Evolutionary conservation across 179 eudicot genomes (phyloP).

Genomic region (Spinacia oleracea): DNA sequence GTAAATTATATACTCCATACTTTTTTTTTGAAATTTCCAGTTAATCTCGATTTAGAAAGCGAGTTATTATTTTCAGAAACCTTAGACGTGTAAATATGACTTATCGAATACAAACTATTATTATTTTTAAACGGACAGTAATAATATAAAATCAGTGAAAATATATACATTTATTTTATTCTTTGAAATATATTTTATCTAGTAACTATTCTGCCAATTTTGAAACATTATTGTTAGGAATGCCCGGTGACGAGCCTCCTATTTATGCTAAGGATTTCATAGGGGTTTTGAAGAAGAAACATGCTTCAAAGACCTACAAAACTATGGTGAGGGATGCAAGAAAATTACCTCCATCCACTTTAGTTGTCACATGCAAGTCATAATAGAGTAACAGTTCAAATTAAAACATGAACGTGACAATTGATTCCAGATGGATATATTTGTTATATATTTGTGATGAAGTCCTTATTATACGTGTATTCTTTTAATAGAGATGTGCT

Average conservation of each 20-base stretch:
- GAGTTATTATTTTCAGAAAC: too few relatives aligned
- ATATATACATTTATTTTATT: too few relatives aligned
- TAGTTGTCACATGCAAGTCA: not conserved
- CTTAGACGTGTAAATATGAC: too few relatives aligned
- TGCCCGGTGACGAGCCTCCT: constrained; percentile 48
- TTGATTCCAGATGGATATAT: too few relatives aligned
- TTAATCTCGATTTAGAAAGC: too few relatives aligned
- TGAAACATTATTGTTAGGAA: constrained; percentile 42
- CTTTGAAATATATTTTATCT: too few relatives aligned
- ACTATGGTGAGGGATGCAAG: constrained; percentile 65
- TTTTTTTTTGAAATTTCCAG: not conserved
- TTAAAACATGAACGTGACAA: not conserved
- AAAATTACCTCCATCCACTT: not conserved
- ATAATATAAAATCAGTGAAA: too few relatives aligned
- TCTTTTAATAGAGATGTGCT: too few relatives aligned
- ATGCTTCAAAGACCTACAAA: constrained; percentile 59
- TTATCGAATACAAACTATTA: too few relatives aligned
- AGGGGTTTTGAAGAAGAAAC: constrained; percentile 51
- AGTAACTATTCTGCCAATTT: not conserved
- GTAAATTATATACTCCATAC: constrained; percentile 29
- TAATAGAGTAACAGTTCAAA: not conserved
- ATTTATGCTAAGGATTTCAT: constrained; percentile 58
- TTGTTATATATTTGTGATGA: too few relatives aligned
- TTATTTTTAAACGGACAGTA: too few relatives aligned
- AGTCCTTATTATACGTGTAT: too few relatives aligned